Evolutionary conservation across 2,329 filamentous ascomycete genomes (phyloP).

Genomic region (Elsinoe fawcettii): DNA sequence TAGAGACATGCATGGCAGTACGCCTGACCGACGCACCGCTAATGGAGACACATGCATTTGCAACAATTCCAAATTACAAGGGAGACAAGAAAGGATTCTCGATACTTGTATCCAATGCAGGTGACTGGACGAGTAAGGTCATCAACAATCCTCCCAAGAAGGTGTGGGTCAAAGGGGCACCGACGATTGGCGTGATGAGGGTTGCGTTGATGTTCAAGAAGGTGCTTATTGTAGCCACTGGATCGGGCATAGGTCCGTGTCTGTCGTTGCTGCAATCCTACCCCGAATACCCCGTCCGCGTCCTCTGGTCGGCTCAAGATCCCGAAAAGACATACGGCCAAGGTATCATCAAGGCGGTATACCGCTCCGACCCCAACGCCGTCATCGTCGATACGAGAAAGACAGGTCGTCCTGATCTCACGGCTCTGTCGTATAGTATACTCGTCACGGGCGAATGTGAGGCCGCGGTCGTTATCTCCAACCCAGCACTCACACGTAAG

Average conservation of each 20-base stretch:
- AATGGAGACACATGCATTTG: slow-evolving; percentile 68
- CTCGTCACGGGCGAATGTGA: slow-evolving; percentile 45
- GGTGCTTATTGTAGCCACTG: slow-evolving; percentile 61
- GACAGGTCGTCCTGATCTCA: slow-evolving; percentile 54
- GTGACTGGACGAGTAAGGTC: slow-evolving; percentile 62
- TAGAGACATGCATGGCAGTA: slow-evolving; percentile 30
- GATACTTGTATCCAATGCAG: slow-evolving; percentile 62
- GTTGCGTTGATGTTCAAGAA: slow-evolving; percentile 58
- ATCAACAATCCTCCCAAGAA: slow-evolving; percentile 55
- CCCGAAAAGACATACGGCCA: slow-evolving; percentile 57
- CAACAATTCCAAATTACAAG: slow-evolving; percentile 57
- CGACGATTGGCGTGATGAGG: slow-evolving; percentile 59
- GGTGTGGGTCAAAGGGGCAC: slow-evolving; percentile 62
- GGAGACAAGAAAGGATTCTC: slow-evolving; percentile 50
- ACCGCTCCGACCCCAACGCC: slow-evolving; percentile 51
- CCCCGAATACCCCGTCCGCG: slow-evolving; percentile 44
- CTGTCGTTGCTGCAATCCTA: slow-evolving; percentile 52
- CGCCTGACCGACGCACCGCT: slow-evolving; percentile 57
- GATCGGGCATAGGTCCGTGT: slow-evolving; percentile 64
- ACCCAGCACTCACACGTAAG: slow-evolving; percentile 58
- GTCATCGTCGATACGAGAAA: slow-evolving; percentile 59
- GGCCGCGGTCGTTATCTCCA: slow-evolving; percentile 67
- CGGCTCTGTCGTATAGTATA: slow-evolving; percentile 48
- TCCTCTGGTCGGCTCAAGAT: slow-evolving; percentile 61
- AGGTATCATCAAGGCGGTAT: slow-evolving; percentile 49